Evolutionary conservation across 2,329 filamentous ascomycete genomes (phyloP), one percentile per base, ranked within the genome.

Genomic region (Boeremia lycopersici): DNA sequence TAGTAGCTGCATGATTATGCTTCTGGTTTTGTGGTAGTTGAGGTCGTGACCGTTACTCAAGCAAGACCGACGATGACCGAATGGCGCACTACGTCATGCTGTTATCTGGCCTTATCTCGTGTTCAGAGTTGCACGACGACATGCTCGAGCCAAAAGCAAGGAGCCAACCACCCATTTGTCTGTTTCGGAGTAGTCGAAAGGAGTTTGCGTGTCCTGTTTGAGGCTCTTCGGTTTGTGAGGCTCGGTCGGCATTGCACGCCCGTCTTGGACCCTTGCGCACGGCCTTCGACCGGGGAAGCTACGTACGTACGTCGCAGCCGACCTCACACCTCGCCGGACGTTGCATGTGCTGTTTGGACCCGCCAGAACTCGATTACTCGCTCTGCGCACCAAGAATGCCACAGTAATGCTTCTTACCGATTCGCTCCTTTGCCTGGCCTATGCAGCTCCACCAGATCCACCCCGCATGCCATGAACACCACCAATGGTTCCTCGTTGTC

Each of bases 401-500:
- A 42, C 61, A 62, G 57, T 74, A 61, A 70, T 56, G 65, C 53
- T 47, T 51, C 43, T 51, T 35, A 40, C 38, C 34, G 42, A 40
- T 48, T 34, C 43, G 34, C 31, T 34, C 53, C 42, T 39, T 64
- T 61, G 60, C 56, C 59, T 69, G 62, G 67, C 71, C 61, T 70
- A 75, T 75, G 73, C 71, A 70, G 70, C 68, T 73, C 71, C 68
- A 57, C 60, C 58, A 51, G 58, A 65, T 62, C 64, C 71, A 48
- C 60, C 62, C 62, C 62, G 58, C 64, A 69, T 66, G 71, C 71
- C 69, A 76, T 75, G 72, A 68, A 70, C 71, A 70, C 71, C 69
- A 69, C 73, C 68, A 75, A 73, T 74, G 72, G 66, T 63, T 65
- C 72, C 51, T 67, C 65, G 57, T 58, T 68, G 58, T 67, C 70